Percentiles rank a stretch among this genome's conserved stretches.
These are phyloP conservation scores for Gypsophila paniculata DNA, from an alignment of 179 eudicot genomes.

Conservation along the genomic window DNA sequence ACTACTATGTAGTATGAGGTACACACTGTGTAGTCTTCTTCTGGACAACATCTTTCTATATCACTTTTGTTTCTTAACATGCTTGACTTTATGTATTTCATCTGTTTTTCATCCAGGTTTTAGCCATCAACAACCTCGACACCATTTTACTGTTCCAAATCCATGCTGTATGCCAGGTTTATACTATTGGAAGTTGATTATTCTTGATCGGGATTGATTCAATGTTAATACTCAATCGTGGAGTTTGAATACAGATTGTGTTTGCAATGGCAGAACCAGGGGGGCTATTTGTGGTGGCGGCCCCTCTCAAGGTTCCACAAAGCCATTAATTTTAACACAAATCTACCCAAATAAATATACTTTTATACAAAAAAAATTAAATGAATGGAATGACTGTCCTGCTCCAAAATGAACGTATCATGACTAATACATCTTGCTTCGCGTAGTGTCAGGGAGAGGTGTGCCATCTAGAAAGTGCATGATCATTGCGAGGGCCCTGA, in stretches of 20 bases:
- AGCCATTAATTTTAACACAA: not conserved
- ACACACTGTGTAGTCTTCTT: constrained; percentile 2
- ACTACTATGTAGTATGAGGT: constrained; percentile 98
- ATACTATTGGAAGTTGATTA: not conserved
- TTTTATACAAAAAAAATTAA: constrained; percentile 13
- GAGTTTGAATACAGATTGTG: not conserved
- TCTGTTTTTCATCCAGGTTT: not conserved
- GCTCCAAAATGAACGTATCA: not conserved
- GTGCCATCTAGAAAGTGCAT: constrained; percentile 36
- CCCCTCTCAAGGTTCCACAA: not conserved
- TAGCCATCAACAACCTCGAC: not conserved
- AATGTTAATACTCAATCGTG: not conserved
- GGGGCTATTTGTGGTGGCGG: not conserved
- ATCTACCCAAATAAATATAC: not conserved
- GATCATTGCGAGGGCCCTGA: constrained; percentile 45
- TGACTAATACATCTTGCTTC: constrained; percentile 13
- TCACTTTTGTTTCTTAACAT: not conserved
- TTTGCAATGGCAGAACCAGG: no score
- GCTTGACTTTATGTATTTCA: not conserved
- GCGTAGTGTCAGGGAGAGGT: constrained; percentile 29
- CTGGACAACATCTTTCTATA: not conserved
- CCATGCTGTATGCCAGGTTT: not conserved
- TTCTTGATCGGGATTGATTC: not conserved
- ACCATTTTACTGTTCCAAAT: no score
- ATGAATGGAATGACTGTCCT: not conserved